phyloP scores from a whole-genome alignment of 352 stramenopile species.

The Pythium aristosporum region DNA sequence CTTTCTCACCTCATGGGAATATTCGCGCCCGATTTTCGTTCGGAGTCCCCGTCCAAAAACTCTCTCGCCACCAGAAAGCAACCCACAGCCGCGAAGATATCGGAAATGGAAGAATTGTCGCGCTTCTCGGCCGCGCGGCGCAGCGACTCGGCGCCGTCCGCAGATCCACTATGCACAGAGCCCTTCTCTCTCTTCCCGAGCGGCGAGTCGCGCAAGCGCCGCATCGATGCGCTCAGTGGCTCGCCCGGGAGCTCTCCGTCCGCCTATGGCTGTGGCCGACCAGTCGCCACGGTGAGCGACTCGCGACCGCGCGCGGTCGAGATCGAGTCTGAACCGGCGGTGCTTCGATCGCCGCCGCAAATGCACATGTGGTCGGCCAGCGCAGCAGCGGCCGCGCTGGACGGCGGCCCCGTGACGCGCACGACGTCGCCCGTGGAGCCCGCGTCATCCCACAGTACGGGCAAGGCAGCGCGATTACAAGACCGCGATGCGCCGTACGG shows the following conservation, averaged over 20 bases:
- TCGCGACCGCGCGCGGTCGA: neutral
- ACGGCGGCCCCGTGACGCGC: slow-evolving; percentile 15
- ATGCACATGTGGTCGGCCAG: slow-evolving; percentile 22
- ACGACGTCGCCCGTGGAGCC: slow-evolving; percentile 11
- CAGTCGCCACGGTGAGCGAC: neutral
- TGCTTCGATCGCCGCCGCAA: neutral
- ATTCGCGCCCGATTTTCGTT: neutral
- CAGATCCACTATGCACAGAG: neutral
- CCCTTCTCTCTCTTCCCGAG: neutral
- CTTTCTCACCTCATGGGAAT: neutral
- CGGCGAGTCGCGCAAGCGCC: slow-evolving; percentile 21
- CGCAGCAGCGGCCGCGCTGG: neutral
- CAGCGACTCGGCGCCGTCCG: neutral
- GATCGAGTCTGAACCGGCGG: slow-evolving; percentile 2
- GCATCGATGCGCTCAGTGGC: slow-evolving; percentile 16
- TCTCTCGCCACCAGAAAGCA: neutral
- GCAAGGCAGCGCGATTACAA: slow-evolving; percentile 15
- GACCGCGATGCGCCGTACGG: slow-evolving; percentile 20
- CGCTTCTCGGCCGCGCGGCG: neutral
- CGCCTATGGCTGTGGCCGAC: neutral
- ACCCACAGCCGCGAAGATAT: neutral
- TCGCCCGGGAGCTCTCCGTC: slow-evolving; percentile 7
- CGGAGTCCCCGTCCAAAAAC: no score
- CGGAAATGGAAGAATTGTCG: neutral
- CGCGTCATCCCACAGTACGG: neutral